Evolutionary conservation across 768 basidiomycete genomes (phyloP), one percentile per base, ranked within the genome.

Genomic region (Termitomyces sp.): DNA sequence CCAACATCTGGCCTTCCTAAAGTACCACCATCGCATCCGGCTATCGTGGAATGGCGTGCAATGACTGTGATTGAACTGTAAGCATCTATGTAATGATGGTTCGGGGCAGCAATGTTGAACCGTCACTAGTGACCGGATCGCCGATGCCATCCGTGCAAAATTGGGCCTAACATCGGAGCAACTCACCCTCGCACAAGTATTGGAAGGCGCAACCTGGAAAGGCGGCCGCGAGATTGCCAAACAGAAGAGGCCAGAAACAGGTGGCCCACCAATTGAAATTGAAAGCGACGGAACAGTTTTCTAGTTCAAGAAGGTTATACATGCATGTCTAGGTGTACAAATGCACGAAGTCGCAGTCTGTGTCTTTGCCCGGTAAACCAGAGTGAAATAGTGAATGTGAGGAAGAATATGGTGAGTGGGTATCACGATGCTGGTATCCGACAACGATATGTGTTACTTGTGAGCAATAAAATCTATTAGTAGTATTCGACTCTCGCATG

Each of bases 161-260:
- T 74, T 91, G 48, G 71, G 73, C 1, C 66, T 89, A 23, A 72
- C 73, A 0, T 60, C 68, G 2, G 73, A 76, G 1, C 73, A 85
- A 43, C 77, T 98, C 23, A 80, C 82, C 0, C 80, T 95, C 7
- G 88, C 94, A 0, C 96, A 98, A 67, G 85, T 98, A 0, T 75
- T 99, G 32, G 96, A 98, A 71, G 86, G 87, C 48, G 95, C 94
- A 2, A 98, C 94, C 0, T 99, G 96, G 96, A 96, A 95, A 65
- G 94, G 93, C 1, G 96, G 96, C 3, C 76, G 96, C 4, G 93
- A 96, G 71, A 91, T 98, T 36, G 96, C 96, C 3, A 89, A 85
- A 66, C 69, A 76, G 66, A 85, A 82, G 67, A 73, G 95, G 5
- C 88, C 86, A 0, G 73, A 77, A 40, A 85, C 82, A 0, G 85